Evolutionary conservation across 1,284 basidiomycete genomes (phyloP), one percentile per base, ranked within the genome.

Genomic region (Heterobasidion irregulare): DNA sequence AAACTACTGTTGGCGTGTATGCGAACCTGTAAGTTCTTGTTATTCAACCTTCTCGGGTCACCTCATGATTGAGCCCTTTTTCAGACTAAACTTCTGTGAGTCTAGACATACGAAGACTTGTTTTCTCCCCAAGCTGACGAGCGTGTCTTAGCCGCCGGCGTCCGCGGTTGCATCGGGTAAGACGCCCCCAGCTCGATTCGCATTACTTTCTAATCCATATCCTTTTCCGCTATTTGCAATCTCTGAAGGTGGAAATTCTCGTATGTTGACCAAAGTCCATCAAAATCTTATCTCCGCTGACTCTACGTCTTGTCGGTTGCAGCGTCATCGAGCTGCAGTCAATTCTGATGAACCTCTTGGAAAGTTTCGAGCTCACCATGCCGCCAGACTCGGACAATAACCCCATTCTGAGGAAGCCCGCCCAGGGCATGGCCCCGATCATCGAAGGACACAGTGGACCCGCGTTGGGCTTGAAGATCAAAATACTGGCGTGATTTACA

Each of bases 11-110:
- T 2, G 79, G 81, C 0, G 70, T 77, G 13, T 77, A 79, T 59
- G 72, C 72, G 6, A 80, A 80, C 63, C 61, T 82, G 80, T 82
- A 59, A 63, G 78, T 16, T 18, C 47, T 16, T n/a, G 12, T 52
- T 5, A 8, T 51, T 35, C 12, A 48, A 26, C 26, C 3, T 34
- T 47, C 55, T 16, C 8, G 45, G 8, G 36, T 26, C 32, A 19
- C 12, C 13, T n/a, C 41, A 48, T 32, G 52, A 49, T 32, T 19
- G 43, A 38, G 16, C 48, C 33, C 49, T 2, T 15, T 46, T 43
- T 32, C 53, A 68, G 66, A 26, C 52, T 59, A 8, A 62, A 61
- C 34, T 65, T 65, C 52, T 56, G 59, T 60, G 43, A 48, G 57
- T 56, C 34, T 12, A 5, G 15, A 18, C 26, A 1, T 26, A 50